Evolutionary conservation across 2,329 filamentous ascomycete genomes (phyloP), one percentile per base, ranked within the genome.

Genomic region (Penicillium vulpinum): DNA sequence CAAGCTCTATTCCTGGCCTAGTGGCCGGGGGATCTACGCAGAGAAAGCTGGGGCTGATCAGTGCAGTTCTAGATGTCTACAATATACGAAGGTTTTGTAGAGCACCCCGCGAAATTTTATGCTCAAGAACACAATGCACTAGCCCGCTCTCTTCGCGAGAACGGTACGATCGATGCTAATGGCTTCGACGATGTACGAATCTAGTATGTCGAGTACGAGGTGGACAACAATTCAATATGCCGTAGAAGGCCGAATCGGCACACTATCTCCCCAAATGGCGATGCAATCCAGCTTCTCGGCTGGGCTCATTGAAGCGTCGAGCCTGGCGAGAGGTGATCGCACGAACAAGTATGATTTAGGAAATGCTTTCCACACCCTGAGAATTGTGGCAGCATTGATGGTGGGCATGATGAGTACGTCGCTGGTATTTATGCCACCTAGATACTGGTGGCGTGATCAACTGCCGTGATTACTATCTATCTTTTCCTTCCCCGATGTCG

Each of bases 211-310:
- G 73, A 82, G 18, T 88, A 86, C 72, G 88, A 88, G 69, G 73
- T 87, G 29, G 85, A 88, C 18, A 87, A 86, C 69, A 74, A 70
- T 38, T 83, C 85, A 0, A 78, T 87, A 78, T 85, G 73, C 74
- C 87, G 22, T 84, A 86, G 62, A 71, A 78, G 50, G 77, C 86
- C 10, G 69, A 70, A 11, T 62, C 69, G 2, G 78, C n/a, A 85
- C 62, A 83, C 81, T 5, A 64, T 78, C 43, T 83, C 79, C 3
- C 73, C 74, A n/a, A 70, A 78, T 16, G 83, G 82, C 29, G 60
- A 72, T 9, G 63, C 80, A 1, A 69, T 78, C 16, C 81, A 82
- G 56, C 83, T 85, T 56, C 73, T 82, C 33, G 84, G 86, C 35
- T 74, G 86, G 2, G 84, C 70, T 85, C 2, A 77, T 86, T 21